phyloP scores from a whole-genome alignment of 345 rosid genomes.

The Garcia nutans region DNA sequence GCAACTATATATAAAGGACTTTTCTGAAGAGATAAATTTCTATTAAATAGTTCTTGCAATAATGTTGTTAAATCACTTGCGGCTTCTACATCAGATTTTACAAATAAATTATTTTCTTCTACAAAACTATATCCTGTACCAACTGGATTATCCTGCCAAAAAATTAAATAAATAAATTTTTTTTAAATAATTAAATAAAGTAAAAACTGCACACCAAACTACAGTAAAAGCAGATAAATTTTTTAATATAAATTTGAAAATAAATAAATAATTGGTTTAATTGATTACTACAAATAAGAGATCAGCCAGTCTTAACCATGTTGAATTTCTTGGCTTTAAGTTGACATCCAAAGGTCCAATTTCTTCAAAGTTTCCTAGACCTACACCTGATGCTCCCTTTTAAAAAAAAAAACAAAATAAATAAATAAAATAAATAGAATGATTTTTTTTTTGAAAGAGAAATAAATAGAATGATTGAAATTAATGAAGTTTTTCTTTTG shows the following conservation, averaged over 20 bases:
- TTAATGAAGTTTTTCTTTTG: neutral
- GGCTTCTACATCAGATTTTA: conserved; percentile 76
- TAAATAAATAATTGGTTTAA: too few species aligned
- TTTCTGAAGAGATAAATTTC: conserved; percentile 42
- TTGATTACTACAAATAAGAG: conserved; percentile 66
- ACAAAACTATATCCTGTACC: conserved; percentile 80
- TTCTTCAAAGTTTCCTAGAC: conserved; percentile 71
- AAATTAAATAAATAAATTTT: neutral
- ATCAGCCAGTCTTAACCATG: conserved; percentile 77
- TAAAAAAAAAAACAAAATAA: neutral
- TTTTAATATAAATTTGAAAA: neutral
- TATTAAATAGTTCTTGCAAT: conserved; percentile 49
- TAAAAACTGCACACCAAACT: too few species aligned
- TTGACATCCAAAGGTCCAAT: conserved; percentile 63
- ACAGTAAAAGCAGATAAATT: too few species aligned
- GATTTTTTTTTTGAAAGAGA: too few species aligned
- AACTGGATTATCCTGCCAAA: conserved; percentile 66
- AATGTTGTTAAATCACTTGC: conserved; percentile 75
- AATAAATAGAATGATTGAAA: neutral
- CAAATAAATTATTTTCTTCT: conserved; percentile 48
- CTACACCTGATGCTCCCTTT: conserved; percentile 85
- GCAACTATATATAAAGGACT: conserved; percentile 78
- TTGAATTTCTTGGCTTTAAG: conserved; percentile 66
- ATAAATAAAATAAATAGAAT: too few species aligned
- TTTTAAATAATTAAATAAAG: neutral